Conservation (phyloP, 148 eudicot species). For the Amaranthus hypochondriacus region DNA sequence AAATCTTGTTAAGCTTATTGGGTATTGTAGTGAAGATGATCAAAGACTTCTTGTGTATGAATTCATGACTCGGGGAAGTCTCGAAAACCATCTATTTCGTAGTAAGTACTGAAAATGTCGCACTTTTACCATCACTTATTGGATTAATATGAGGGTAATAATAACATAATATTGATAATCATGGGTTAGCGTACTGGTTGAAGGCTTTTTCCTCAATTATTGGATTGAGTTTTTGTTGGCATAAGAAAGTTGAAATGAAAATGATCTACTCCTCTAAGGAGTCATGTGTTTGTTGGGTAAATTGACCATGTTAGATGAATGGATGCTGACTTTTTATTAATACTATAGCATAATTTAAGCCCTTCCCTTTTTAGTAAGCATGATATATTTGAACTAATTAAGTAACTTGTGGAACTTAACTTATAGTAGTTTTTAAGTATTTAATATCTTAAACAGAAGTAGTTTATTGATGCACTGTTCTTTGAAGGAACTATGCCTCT, state of each 20-base stretch:
- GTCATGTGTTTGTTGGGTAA: constrained; percentile 3
- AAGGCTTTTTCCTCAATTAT: too few relatives aligned
- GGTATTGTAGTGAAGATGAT: constrained; percentile 91
- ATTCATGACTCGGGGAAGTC: constrained; percentile 99
- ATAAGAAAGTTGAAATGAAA: neutral
- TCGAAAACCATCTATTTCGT: constrained; percentile 94
- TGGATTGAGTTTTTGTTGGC: neutral
- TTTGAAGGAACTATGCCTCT: constrained; percentile 87
- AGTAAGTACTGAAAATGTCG: constrained; percentile 40
- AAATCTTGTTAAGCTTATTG: constrained; percentile 92
- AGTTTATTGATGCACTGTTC: neutral
- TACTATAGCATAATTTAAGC: constrained; percentile 3
- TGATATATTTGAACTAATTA: neutral
- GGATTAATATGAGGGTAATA: neutral
- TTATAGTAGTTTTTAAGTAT: constrained; percentile 14
- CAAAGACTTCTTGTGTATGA: constrained; percentile 93
- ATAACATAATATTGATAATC: neutral
- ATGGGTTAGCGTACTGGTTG: too few relatives aligned
- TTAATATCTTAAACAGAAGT: neutral
- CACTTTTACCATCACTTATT: neutral
- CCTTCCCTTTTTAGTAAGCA: neutral
- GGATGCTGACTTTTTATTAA: constrained; percentile 3
- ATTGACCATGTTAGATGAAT: constrained; percentile 8
- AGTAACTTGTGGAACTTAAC: neutral
- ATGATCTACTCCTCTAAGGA: neutral